Evolutionary conservation across 176 grass and related monocot species (phyloP).

Genomic region (Musa schizocarpa): DNA sequence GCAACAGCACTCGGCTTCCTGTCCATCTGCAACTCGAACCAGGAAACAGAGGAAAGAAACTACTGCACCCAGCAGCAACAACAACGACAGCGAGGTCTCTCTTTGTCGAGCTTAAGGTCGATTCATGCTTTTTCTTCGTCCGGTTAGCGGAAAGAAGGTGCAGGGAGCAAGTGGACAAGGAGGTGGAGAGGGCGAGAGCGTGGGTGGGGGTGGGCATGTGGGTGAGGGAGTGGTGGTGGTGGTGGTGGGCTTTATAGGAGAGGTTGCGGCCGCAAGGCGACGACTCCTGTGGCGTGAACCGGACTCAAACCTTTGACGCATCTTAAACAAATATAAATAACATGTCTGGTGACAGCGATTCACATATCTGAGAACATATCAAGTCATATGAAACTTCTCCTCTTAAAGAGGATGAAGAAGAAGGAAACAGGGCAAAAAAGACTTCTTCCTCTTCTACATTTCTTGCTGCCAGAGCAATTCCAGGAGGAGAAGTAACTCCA

Average conservation of each 20-base stretch:
- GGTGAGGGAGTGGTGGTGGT: background rate
- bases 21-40: background rate
- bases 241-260: background rate
- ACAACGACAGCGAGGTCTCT: too few species aligned
- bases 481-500: too few species aligned
- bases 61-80: background rate
- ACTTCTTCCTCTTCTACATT: too few species aligned
- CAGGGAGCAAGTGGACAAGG: background rate
- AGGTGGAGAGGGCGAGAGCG: background rate
- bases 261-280: conserved; percentile 16
- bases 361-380: background rate
- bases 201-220: background rate
- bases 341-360: conserved; percentile 9
- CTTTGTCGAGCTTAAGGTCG: background rate
- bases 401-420: background rate
- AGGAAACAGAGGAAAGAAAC: background rate
- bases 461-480: too few species aligned
- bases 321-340: background rate
- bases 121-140: background rate
- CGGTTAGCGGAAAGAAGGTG: too few species aligned
- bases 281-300: conserved; percentile 22
- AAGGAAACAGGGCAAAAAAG: too few species aligned
- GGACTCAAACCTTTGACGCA: conserved; percentile 14
- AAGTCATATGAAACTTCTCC: background rate
- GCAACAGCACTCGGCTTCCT: background rate